Percentiles rank a stretch among this genome's conserved stretches.
Evolutionary conservation across 805 yeast genomes (phyloP).

Genomic region (Yarrowia porcina): DNA sequence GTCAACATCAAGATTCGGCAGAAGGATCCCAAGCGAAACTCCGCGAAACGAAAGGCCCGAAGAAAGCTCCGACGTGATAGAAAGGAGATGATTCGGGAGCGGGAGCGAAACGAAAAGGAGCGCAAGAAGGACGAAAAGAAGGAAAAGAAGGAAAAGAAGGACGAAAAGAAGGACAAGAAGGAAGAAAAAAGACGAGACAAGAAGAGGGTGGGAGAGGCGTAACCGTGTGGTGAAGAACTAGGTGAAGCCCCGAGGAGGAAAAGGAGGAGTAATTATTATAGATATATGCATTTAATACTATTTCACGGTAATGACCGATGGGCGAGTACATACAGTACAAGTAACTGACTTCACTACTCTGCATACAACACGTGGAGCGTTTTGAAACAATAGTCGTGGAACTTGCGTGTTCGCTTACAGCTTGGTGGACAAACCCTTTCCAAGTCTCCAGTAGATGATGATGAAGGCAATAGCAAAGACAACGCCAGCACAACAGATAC

Average conservation of each 20-base stretch:
- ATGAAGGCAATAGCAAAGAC: slow-evolving; percentile 2
- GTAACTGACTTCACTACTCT: too few species aligned
- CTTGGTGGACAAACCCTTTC: neutral
- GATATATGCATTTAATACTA: slow-evolving; percentile 25
- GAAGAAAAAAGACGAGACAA: slow-evolving; percentile 7
- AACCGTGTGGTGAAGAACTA: neutral
- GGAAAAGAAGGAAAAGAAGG: slow-evolving; percentile 12
- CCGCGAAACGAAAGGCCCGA: slow-evolving; percentile 21
- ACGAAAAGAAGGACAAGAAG: slow-evolving; percentile 13
- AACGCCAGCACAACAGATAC: slow-evolving; percentile 2
- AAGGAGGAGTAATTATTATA: neutral
- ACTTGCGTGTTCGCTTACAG: too few species aligned
- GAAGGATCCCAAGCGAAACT: slow-evolving; percentile 29
- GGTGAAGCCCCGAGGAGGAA: neutral
- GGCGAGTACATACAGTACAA: too few species aligned
- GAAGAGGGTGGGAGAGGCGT: slow-evolving; percentile 21
- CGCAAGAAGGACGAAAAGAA: slow-evolving; percentile 19
- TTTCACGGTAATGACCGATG: slow-evolving; percentile 9
- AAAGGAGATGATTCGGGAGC: slow-evolving; percentile 1
- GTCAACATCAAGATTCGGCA: slow-evolving; percentile 39
- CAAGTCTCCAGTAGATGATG: slow-evolving; percentile 1
- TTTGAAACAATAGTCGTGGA: too few species aligned
- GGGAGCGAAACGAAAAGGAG: slow-evolving; percentile 3
- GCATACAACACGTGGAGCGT: too few species aligned
- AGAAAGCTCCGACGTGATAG: slow-evolving; percentile 5